Conservation (phyloP, 495 filamentous ascomycete species). For the Podospora didyma region DNA sequence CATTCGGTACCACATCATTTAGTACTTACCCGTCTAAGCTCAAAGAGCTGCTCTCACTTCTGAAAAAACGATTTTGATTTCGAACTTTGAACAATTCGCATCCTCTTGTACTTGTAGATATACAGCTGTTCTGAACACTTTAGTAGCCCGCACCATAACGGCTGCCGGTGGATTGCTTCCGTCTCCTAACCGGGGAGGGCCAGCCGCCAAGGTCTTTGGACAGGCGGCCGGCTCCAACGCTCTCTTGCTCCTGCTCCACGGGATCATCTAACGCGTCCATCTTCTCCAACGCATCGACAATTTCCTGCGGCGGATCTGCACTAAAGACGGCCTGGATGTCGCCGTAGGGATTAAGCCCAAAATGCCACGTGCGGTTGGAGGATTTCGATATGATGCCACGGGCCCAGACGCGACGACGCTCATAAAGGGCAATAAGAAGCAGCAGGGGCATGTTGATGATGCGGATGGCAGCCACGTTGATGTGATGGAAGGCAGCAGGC, state of each 20-base stretch:
- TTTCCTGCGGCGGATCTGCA: constrained; percentile 50
- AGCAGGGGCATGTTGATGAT: constrained; percentile 54
- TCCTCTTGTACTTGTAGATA: no score
- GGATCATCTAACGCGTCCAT: constrained; percentile 20
- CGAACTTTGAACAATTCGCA: no score
- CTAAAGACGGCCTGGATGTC: constrained; percentile 60
- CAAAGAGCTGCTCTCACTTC: no score
- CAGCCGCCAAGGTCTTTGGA: no score
- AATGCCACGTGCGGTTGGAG: constrained; percentile 42
- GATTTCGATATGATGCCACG: constrained; percentile 15
- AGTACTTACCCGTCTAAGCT: no score
- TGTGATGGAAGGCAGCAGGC: constrained; percentile 56
- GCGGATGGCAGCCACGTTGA: constrained; percentile 55
- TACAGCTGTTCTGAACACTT: no score
- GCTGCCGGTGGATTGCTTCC: no score
- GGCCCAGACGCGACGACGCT: constrained; percentile 41
- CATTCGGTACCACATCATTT: no score
- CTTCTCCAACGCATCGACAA: constrained; percentile 36
- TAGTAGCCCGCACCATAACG: no score
- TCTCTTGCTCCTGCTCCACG: not conserved
- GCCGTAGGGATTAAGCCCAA: constrained; percentile 51
- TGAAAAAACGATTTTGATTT: no score
- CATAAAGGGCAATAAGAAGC: constrained; percentile 49
- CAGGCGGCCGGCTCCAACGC: not conserved
- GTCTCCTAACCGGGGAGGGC: no score